These are phyloP conservation scores for Suhomyces terraborum DNA, from an alignment of 1,139 yeast species.

Conservation along the genomic window DNA sequence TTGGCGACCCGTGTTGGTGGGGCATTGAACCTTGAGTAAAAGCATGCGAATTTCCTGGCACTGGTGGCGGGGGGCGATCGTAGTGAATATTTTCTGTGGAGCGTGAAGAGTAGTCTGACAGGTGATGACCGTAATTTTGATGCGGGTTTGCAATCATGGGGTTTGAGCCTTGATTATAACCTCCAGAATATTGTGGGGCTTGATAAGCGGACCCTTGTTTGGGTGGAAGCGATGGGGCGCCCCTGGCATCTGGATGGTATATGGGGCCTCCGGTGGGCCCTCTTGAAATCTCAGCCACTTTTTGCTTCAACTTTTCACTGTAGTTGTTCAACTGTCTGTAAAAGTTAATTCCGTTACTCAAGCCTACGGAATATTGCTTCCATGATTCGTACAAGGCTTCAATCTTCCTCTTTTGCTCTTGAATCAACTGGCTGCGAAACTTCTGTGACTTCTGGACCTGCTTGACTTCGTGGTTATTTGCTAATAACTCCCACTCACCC, in stretches of 20 bases:
- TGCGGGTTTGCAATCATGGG: background rate
- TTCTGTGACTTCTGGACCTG: slow-evolving; percentile 38
- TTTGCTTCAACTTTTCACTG: slow-evolving; percentile 40
- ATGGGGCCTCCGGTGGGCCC: background rate
- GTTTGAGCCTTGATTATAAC: too few relatives aligned
- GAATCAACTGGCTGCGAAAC: slow-evolving; percentile 25
- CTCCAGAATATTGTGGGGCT: background rate
- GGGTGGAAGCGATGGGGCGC: slow-evolving; percentile 5
- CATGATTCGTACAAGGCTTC: slow-evolving; percentile 56
- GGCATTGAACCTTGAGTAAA: background rate
- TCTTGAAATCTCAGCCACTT: slow-evolving; percentile 13
- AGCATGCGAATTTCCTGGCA: background rate
- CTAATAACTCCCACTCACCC: slow-evolving; percentile 56
- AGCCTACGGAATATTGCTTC: slow-evolving; percentile 59
- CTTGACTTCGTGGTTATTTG: slow-evolving; percentile 46
- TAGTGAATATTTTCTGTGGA: background rate
- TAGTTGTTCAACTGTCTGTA: slow-evolving; percentile 57
- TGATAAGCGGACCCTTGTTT: slow-evolving; percentile 2
- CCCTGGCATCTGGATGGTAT: background rate
- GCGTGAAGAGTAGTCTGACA: background rate
- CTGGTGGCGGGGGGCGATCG: background rate
- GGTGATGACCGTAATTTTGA: background rate
- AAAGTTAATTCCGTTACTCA: slow-evolving; percentile 61
- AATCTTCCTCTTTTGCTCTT: slow-evolving; percentile 32
- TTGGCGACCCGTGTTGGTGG: background rate